These are phyloP conservation scores for Epichloe sp. DNA, from an alignment of 2,329 filamentous ascomycete species.

Conservation along the genomic window DNA sequence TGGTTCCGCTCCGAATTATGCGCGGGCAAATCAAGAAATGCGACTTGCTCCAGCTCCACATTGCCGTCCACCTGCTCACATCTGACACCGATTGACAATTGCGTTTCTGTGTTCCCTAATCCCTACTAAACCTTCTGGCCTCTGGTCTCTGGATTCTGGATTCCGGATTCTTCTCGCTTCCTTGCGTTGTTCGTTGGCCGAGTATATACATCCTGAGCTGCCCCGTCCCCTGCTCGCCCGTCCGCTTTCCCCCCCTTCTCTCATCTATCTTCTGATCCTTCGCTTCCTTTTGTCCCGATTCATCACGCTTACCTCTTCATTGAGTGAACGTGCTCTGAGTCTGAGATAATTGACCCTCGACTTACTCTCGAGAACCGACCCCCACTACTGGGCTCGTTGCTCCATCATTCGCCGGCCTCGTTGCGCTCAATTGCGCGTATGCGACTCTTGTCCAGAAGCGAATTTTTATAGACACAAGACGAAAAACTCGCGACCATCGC, in stretches of 20 bases:
- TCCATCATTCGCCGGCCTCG: neutral
- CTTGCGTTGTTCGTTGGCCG: neutral
- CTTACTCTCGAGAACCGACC: neutral
- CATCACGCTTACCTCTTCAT: conserved; percentile 1
- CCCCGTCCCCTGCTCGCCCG: neutral
- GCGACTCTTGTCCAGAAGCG: neutral
- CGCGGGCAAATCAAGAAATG: neutral
- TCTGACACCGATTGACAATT: neutral
- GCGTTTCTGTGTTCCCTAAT: neutral
- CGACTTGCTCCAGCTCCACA: neutral
- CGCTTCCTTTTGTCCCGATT: neutral
- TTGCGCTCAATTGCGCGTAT: neutral
- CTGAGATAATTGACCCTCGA: neutral
- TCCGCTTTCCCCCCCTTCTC: no score
- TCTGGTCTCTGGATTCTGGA: neutral
- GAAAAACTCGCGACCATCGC: neutral
- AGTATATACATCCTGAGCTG: conserved; percentile 2
- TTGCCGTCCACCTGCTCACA: neutral
- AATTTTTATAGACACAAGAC: neutral
- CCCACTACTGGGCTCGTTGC: neutral
- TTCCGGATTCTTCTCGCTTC: neutral
- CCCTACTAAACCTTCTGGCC: neutral
- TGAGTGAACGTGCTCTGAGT: conserved; percentile 3
- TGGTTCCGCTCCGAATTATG: neutral
- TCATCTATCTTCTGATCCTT: neutral